Evolutionary conservation across 2,329 filamentous ascomycete species (phyloP), one percentile per base, ranked within the genome.

Genomic region (Fusarium sp.): DNA sequence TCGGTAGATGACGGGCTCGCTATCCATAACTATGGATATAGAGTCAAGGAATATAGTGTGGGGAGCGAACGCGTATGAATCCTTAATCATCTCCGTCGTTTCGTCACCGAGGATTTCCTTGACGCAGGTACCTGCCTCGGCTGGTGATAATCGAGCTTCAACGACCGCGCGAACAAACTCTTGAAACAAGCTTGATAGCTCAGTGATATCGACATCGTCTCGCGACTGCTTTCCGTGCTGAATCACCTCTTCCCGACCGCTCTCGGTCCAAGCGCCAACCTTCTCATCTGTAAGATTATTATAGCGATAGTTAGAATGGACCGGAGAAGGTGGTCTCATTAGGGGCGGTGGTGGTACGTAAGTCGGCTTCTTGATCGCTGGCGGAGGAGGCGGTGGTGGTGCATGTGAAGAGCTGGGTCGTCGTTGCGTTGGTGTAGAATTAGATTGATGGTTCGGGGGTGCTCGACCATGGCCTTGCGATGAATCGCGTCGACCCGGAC

Each of bases 131-230:
- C 94, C 95, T 49, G 92, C 90, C 74, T 94, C 91, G 8, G 80
- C 78, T 4, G 93, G 84, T 41, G 87, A 84, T 47, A 98, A 80
- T 51, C 90, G 87, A 44, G 85, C 87, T 75, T 94, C 90, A 15
- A 97, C 81, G 20, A 91, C 90, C 34, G 93, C 90, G 66, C 91
- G 90, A 38, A 96, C 87, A 40, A 98, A 87, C 78, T 99, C 96
- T 81, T 97, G 93, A 72, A 94, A 94, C 24, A 97, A 83, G 16
- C 87, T 87, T 30, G 91, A 90, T 40, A 97, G 82, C 61, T 89
- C 88, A 47, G 91, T 84, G 10, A 87, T 82, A 75, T 97, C 91
- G 71, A 92, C 88, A 70, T 91, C 87, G 38, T 87, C 82, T 72
- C 89, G 87, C 49, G 91, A 90, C 72, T 90, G 84, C 45, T 86